Base-by-base conservation (phyloP, 495 filamentous ascomycete species). In the Letharia lupina region DNA sequence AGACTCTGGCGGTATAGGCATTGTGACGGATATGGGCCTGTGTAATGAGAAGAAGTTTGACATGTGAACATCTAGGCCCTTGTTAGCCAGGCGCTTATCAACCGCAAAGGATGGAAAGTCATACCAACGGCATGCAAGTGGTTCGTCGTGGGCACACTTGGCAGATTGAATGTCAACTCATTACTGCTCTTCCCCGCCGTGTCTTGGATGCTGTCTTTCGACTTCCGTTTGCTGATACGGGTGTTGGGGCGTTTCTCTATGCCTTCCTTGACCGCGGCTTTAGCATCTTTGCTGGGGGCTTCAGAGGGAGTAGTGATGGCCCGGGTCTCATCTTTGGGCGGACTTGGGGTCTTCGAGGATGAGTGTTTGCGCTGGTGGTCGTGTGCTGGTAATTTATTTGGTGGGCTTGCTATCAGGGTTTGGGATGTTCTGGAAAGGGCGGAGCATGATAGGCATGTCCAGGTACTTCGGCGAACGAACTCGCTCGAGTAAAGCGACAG, bases 41-140 rank as follows among this genome's bases (percentile, higher is more conserved):
- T 98, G 91, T 67, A 93, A 89, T 65, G 94, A 94, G 78, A 97
- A 98, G 81, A 98, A 98, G 60, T 88, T 88, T 10, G 93, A 91
- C 41, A 96, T 80, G 68, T 87, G 87, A 56, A 97, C 80, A 73
- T 95, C 94, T 98, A 44, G 12, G 13, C 41, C 64, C 63, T 65
- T 70, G 68, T 56, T 65, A 54, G 59, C 73, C 44, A 77, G 60
- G 45, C 37, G 37, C 61, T 54, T 62, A 64, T 59, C 47, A 50
- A 11, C 66, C 62, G 59, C 52, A 61, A 7, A 39, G 15, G 20
- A 45, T 61, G 40, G 42, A 47, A 64, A 62, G 20, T 77, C 82
- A 67, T 73, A 93, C 90, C 88, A 77, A 88, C 82, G 59, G 88
- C 82, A 68, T 87, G 82, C 60, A 91, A 80, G 77, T 93, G 85